These are phyloP conservation scores for Saccharomycopsis oosterbeekiorum DNA, from an alignment of 805 yeast species.

Conservation along the genomic window DNA sequence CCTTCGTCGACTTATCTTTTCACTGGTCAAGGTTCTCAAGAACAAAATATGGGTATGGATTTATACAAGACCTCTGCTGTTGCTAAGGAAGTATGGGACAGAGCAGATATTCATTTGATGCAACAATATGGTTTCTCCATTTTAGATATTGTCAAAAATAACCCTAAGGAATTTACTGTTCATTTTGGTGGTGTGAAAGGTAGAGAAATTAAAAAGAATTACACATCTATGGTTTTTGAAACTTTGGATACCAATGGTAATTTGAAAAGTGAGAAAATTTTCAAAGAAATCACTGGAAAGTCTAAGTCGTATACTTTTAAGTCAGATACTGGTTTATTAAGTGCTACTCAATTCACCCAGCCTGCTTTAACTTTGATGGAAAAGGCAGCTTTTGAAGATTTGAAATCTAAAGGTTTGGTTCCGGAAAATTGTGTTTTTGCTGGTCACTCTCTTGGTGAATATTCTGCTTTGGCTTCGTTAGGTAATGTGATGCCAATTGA, in stretches of 20 bases:
- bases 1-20: slow-evolving; percentile 94
- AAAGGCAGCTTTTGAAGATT: slow-evolving; percentile 96
- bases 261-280: slow-evolving; percentile 84
- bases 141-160: slow-evolving; percentile 86
- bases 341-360: slow-evolving; percentile 98
- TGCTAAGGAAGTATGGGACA: slow-evolving; percentile 95
- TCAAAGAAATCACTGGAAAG: slow-evolving; percentile 76
- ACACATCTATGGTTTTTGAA: slow-evolving; percentile 95
- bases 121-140: slow-evolving; percentile 95
- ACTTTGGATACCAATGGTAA: slow-evolving; percentile 79
- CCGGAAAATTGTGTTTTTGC: slow-evolving; percentile 93
- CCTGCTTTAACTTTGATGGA: slow-evolving; percentile 99
- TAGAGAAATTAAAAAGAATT: slow-evolving; percentile 87
- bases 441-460: slow-evolving; percentile 99
- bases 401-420: slow-evolving; percentile 90
- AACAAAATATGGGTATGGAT: slow-evolving; percentile 99
- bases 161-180: slow-evolving; percentile 90
- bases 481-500: slow-evolving; percentile 99
- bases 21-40: slow-evolving; percentile 99
- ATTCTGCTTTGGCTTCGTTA: slow-evolving; percentile 92
- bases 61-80: slow-evolving; percentile 82
- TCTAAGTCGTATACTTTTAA: slow-evolving; percentile 82
- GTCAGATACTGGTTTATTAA: slow-evolving; percentile 88
- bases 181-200: slow-evolving; percentile 98
- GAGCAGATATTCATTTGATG: slow-evolving; percentile 90